Conservation (phyloP, 495 filamentous ascomycete species). For the Penicillium angulare region DNA sequence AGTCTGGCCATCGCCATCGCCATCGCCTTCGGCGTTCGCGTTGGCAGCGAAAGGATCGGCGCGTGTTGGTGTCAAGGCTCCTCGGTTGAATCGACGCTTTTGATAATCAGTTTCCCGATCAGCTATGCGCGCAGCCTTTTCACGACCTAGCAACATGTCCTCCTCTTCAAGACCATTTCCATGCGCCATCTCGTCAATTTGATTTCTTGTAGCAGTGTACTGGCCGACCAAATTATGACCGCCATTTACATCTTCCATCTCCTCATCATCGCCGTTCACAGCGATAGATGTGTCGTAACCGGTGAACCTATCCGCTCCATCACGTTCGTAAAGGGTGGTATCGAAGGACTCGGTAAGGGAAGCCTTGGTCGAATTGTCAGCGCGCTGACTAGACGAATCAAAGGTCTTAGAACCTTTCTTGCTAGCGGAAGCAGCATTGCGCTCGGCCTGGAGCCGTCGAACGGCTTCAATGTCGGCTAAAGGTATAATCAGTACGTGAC, state of each 20-base stretch:
- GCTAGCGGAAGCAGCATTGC: conserved; percentile 76
- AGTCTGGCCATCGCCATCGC: conserved; percentile 66
- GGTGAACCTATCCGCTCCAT: conserved; percentile 77
- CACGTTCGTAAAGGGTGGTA: conserved; percentile 84
- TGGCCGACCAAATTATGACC: conserved; percentile 85
- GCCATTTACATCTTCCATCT: conserved; percentile 73
- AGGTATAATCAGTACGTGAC: conserved; percentile 23
- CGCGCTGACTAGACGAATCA: conserved; percentile 82
- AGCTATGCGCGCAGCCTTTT: conserved; percentile 84
- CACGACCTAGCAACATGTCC: conserved; percentile 82
- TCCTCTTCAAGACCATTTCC: conserved; percentile 86
- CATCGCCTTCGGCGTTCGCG: conserved; percentile 67
- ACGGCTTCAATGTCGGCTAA: conserved; percentile 80
- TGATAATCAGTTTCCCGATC: conserved; percentile 97
- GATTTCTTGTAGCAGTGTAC: conserved; percentile 87
- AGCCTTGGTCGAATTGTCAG: conserved; percentile 88
- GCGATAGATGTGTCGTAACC: conserved; percentile 92
- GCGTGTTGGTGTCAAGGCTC: conserved; percentile 75
- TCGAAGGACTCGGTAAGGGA: conserved; percentile 95
- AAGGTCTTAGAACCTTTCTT: conserved; percentile 88
- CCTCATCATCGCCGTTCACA: conserved; percentile 76
- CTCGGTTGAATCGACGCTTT: conserved; percentile 86
- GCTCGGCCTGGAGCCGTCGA: conserved; percentile 83
- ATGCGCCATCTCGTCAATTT: conserved; percentile 92
- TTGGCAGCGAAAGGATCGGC: conserved; percentile 86